phyloP scores from a whole-genome alignment of 768 basidiomycete genomes.

The Tephrocybe sp. region DNA sequence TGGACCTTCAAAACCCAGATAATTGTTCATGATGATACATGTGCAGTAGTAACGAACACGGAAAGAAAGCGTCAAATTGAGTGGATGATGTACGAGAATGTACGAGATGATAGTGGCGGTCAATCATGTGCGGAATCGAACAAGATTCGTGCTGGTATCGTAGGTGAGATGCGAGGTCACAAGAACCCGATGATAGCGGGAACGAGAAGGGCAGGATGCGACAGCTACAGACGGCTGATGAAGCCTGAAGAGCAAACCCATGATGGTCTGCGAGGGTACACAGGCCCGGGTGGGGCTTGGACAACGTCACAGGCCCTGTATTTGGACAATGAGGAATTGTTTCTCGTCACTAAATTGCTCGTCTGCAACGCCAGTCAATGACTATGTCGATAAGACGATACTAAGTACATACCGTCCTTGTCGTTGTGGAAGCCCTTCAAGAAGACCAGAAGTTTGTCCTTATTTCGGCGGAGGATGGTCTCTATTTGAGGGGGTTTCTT shows the following conservation, averaged over 20 bases:
- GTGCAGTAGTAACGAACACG: slow-evolving; percentile 6
- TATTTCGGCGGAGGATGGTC: slow-evolving; percentile 85
- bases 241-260: not conserved
- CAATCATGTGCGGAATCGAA: not conserved
- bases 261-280: not conserved
- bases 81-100: slow-evolving; percentile 3
- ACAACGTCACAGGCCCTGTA: slow-evolving; percentile 62
- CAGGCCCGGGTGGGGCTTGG: not conserved
- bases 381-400: not conserved
- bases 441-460: slow-evolving; percentile 89
- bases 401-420: slow-evolving; percentile 75
- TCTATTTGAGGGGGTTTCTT: slow-evolving; percentile 98
- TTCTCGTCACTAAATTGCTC: slow-evolving; percentile 99
- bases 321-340: slow-evolving; percentile 92
- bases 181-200: not conserved
- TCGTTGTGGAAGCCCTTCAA: slow-evolving; percentile 96
- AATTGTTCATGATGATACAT: slow-evolving; percentile 5
- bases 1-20: no score
- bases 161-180: not conserved
- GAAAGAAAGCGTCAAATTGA: slow-evolving; percentile 7
- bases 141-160: slow-evolving; percentile 15
- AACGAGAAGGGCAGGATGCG: not conserved
- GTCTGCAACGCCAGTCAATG: slow-evolving; percentile 43
- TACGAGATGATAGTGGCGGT: not conserved
- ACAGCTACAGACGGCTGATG: not conserved